phyloP scores from a whole-genome alignment of 768 basidiomycete species.

The Suillus hirtellus region DNA sequence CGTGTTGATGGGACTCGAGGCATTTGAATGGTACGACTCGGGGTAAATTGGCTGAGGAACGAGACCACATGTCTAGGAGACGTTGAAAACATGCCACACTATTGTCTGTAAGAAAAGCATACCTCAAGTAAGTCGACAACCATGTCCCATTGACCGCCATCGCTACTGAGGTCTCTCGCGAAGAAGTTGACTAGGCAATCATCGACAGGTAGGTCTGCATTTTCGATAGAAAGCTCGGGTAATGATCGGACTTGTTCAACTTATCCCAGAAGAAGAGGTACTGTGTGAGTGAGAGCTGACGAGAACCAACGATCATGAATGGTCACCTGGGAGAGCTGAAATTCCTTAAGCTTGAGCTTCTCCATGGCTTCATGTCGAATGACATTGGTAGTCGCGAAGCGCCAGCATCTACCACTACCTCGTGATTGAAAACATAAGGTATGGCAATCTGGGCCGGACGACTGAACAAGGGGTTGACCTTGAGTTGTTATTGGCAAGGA shows the following conservation, averaged over 20 bases:
- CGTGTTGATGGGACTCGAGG: constrained; percentile 68
- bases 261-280: constrained; percentile 93
- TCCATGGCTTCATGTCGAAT: constrained; percentile 84
- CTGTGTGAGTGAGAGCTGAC: not conserved
- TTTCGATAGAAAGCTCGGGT: constrained; percentile 84
- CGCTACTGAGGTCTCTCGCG: constrained; percentile 74
- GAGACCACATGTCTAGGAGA: constrained; percentile 70
- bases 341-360: constrained; percentile 81
- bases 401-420: constrained; percentile 92
- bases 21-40: constrained; percentile 80
- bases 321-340: constrained; percentile 84
- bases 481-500: constrained; percentile 71
- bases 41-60: constrained; percentile 84
- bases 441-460: constrained; percentile 64
- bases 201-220: constrained; percentile 76
- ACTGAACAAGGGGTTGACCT: constrained; percentile 56
- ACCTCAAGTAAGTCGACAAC: constrained; percentile 65
- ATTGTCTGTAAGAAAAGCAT: constrained; percentile 10
- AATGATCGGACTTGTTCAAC: constrained; percentile 88
- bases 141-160: constrained; percentile 98
- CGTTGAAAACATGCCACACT: constrained; percentile 15
- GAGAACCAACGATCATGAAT: constrained; percentile 3
- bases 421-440: constrained; percentile 43
- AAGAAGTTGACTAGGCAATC: constrained; percentile 82
- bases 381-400: constrained; percentile 90